Base-by-base conservation (phyloP, 2,329 filamentous ascomycete species). In the Exophiala mesophila region DNA sequence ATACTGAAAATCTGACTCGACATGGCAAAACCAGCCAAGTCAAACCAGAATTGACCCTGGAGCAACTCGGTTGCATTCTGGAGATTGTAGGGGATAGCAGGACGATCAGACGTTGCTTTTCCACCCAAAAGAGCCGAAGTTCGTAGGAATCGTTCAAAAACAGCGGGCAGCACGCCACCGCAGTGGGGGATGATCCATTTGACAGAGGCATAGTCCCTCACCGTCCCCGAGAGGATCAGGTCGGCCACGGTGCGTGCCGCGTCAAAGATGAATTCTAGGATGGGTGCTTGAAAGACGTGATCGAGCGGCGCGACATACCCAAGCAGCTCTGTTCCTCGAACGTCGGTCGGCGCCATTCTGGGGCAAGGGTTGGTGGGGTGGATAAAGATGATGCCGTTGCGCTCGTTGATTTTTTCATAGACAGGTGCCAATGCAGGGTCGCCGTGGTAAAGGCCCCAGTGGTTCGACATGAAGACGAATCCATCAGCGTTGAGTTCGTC, bases 181-280 rank as follows among this genome's bases (percentile, higher is more conserved):
- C 63, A 57, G 48, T 76, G 73, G 1, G 71, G 67, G n/a, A 76
- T 58, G 20, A 76, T 66, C 55, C 69, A 68, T 2, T 54, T 66
- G 40, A 76, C 58, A 31, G 71, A 55, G 1, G 71, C 66, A 57
- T 64, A 69, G 1, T 62, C 57, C n/a, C 61, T 54, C 1, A 74
- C 59, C 0, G 70, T 72, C 3, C 70, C 70, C 4, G 61, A 64
- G 10, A 69, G 55, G 46, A 76, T 69, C 4, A 76, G 59, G 45
- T 73, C 71, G 18, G 65, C 61, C 1, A 73, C 63, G 0, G 66
- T 63, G 0, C 73, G 58, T 1, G 70, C 67, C 0, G 70, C 71
- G 39, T 76, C 73, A 55, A 76, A 76, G 50, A 76, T 64, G 57
- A 75, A 76, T 44, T 73, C 70, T 15, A 44, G 9, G 10, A 16